Base-by-base conservation (phyloP, 441 rosid genomes). In the Pelargonium cotyledonis region DNA sequence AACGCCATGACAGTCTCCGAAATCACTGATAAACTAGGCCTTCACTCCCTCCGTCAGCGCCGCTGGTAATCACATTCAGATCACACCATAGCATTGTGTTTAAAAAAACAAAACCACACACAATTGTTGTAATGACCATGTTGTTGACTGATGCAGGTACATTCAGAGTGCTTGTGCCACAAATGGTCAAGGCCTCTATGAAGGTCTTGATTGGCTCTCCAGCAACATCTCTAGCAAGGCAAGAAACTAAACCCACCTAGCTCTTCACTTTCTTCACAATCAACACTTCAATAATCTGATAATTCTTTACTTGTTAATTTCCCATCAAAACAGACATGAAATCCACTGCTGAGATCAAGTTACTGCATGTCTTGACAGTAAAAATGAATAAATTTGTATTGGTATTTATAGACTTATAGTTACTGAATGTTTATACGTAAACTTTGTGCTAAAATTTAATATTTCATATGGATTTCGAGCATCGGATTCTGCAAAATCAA, bases 131-230 rank as follows among this genome's bases (percentile, higher is more conserved):
- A 14, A 53, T 5, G 60, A 16, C 16, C 60, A 53, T 51, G 8
- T 51, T 14, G 21, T 51, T 63, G 55, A 55, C 2, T 6, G 44
- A 16, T 44, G 68, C 72, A 85, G 92, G 88, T 85, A 79, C 26
- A 85, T 88, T 47, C 92, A 84, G 61, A 75, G 83, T 12, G 21
- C 90, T 23, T 82, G 86, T 80, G 93, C 89, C 66, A 84, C 86
- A 16, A 77, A 83, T 53, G 85, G 90, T 18, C 84, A 83, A 70
- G 90, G 86, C 68, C 90, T 88, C 11, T 88, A 85, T 47, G 87
- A 85, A 78, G 88, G 88, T 44, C 86, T 88, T 15, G 92, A 88
- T 66, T 84, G 88, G 88, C 77, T 85, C 2, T 85, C 88, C 16
- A 83, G 84, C 84, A 84, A 80, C 76, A 78, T 84, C 71, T 76